phyloP scores from a whole-genome alignment of 2,329 filamentous ascomycete species.

The Penicillium psychrosexuale region DNA sequence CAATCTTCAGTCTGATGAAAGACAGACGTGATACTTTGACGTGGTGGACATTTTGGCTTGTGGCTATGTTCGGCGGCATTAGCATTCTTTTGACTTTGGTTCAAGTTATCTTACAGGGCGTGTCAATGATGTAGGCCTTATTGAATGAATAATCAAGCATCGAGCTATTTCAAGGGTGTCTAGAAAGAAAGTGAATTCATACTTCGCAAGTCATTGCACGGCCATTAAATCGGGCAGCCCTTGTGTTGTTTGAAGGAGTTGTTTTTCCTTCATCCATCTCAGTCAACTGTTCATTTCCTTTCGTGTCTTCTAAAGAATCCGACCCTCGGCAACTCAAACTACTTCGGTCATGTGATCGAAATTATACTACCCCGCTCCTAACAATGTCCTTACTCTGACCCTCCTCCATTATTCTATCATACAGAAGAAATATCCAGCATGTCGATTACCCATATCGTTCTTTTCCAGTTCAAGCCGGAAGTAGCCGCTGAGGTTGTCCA shows the following conservation, averaged over 20 bases:
- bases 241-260: background rate
- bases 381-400: background rate
- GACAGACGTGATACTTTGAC: background rate
- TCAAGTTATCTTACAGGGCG: background rate
- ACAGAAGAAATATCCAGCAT: constrained; percentile 40
- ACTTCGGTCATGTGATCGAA: background rate
- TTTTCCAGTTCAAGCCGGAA: constrained; percentile 62
- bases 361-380: background rate
- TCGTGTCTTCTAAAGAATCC: background rate
- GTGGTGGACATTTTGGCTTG: background rate
- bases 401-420: background rate
- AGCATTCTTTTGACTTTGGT: background rate
- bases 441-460: constrained; percentile 65
- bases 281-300: background rate
- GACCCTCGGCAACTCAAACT: no score
- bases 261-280: background rate
- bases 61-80: background rate
- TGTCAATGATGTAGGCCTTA: background rate
- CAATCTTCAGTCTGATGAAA: background rate
- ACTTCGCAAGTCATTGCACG: background rate
- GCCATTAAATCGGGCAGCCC: background rate
- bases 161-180: background rate
- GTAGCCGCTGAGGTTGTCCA: constrained; percentile 51
- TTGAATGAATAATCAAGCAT: no score
- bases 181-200: background rate